Evolutionary conservation across 2,329 filamentous ascomycete genomes (phyloP).

Genomic region (Hypocrella siamensis): DNA sequence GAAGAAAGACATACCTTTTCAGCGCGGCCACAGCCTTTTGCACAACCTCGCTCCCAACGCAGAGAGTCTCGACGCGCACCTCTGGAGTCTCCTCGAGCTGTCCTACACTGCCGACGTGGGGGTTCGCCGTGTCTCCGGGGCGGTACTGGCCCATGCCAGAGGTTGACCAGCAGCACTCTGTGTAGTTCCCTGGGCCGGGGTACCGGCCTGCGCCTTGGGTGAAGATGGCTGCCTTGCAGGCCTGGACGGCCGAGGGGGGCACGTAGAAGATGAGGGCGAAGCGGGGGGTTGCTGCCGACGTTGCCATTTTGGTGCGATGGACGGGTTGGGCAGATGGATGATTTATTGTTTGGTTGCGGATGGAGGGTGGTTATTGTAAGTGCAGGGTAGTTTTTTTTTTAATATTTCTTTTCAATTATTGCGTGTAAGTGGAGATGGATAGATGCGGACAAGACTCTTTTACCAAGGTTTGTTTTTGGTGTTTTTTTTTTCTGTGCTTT

Average conservation of each 20-base stretch:
- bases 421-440: too few relatives aligned
- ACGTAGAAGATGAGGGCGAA: conserved; percentile 34
- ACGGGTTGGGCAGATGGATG: not conserved
- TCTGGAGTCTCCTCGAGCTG: conserved; percentile 44
- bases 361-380: too few relatives aligned
- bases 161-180: conserved; percentile 34
- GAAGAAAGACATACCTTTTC: conserved; percentile 36
- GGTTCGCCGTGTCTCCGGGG: conserved; percentile 44
- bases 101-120: conserved; percentile 43
- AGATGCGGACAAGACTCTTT: too few relatives aligned
- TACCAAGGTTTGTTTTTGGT: too few relatives aligned
- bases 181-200: conserved; percentile 34
- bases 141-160: conserved; percentile 50
- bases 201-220: conserved; percentile 40
- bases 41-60: conserved; percentile 39
- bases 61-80: conserved; percentile 46
- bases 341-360: not conserved
- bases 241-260: conserved; percentile 25
- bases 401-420: too few relatives aligned
- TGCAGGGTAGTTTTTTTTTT: too few relatives aligned
- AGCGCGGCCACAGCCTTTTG: conserved; percentile 44
- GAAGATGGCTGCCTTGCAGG: conserved; percentile 40
- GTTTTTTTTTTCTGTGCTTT: too few relatives aligned
- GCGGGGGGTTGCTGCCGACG: conserved; percentile 1
- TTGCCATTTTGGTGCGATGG: not conserved